Base-by-base conservation (phyloP, 495 filamentous ascomycete species). In the Penicillium chermesinum region DNA sequence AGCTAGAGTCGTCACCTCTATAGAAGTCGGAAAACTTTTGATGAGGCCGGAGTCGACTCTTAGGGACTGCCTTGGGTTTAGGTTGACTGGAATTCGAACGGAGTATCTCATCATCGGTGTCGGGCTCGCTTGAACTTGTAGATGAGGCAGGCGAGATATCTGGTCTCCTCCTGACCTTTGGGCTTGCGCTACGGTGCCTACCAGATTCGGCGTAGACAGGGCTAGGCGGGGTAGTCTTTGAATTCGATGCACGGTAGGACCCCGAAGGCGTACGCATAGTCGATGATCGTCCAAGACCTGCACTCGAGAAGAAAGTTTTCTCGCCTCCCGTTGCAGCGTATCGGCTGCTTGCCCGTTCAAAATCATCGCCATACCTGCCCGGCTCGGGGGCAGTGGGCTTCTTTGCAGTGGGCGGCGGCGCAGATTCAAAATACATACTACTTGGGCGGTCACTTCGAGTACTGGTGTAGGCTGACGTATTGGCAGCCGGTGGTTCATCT, bases 291-390 rank as follows among this genome's bases (percentile, higher is more conserved):
- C 64, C 61, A 12, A 81, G 52, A 14, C 61, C 63, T 19, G 71
- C 63, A 50, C 65, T 71, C 6, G 64, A 64, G 47, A 81, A 70
- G 50, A 75, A 73, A 0, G 81, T 84, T 70, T 77, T 86, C 58
- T 93, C 89, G 13, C 87, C 87, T 41, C 81, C 78, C 21, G 78
- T 65, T 2, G 75, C 78, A 30, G 81, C 75, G 58, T 95, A 93
- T 0, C 83, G 80, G 7, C 83, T 86, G 46, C 87, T 82, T 18
- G 76, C 65, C 8, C 87, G 76, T 35, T 71, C 63, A 49, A 62
- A 62, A 2, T 71, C 71, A 8, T 71, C 65, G 10, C 61, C 49
- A 14, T 47, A 49, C n/a, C 21, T 39, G 6, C 46, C 25, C 30
- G 47, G 52, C 13, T 59, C 53, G 15, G 57, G 48, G 14, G 56